These are phyloP conservation scores for Cynanchum wilfordii DNA, from an alignment of 257 asterid species.

Conservation along the genomic window DNA sequence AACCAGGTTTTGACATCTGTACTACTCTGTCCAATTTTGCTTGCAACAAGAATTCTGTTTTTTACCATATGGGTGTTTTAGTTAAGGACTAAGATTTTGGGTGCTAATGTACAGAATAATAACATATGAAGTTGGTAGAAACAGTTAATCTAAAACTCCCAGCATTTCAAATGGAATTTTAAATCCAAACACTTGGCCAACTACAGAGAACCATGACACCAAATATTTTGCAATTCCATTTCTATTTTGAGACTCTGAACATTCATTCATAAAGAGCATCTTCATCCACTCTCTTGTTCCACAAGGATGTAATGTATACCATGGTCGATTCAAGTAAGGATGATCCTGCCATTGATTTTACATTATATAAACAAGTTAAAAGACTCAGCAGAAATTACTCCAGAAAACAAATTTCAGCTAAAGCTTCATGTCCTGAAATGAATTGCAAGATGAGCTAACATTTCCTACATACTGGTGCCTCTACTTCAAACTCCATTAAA, in stretches of 20 bases:
- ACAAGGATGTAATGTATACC: constrained; percentile 85
- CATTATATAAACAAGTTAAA: background rate
- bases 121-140: background rate
- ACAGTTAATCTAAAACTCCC: background rate
- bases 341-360: constrained; percentile 52
- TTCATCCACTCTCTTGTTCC: constrained; percentile 91
- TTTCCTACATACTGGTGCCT: background rate
- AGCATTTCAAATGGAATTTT: constrained; percentile 54
- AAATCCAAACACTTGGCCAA: constrained; percentile 65
- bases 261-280: constrained; percentile 46
- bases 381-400: background rate
- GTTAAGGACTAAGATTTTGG: background rate
- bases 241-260: constrained; percentile 21
- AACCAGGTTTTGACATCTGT: background rate
- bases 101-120: background rate
- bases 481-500: background rate
- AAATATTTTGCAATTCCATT: constrained; percentile 40
- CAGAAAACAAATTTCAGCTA: background rate
- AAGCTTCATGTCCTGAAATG: background rate
- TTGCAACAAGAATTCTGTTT: background rate
- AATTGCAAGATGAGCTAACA: background rate
- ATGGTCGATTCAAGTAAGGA: constrained; percentile 67
- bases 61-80: background rate
- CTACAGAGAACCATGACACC: constrained; percentile 76
- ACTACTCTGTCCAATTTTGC: background rate